Base-by-base conservation (phyloP, 768 basidiomycete species). In the Postia placenta region DNA sequence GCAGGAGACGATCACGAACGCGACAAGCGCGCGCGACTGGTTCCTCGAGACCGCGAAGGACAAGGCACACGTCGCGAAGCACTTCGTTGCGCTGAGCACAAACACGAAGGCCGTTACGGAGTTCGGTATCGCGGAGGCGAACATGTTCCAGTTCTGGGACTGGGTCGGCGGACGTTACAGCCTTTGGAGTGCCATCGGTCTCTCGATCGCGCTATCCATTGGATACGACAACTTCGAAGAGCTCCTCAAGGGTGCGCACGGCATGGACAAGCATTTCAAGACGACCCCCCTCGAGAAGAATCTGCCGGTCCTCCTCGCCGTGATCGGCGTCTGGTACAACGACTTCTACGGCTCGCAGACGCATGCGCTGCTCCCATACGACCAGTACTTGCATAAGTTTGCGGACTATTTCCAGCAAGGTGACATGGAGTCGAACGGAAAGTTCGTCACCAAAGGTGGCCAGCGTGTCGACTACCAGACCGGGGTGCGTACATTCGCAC, bases 101-200 rank as follows among this genome's bases (percentile, higher is more conserved):
- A 99, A 99, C 69, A 92, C 92, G 45, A 79, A 84, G 63, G 92
- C 89, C 11, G 96, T 98, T 48, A 88, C 90, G 15, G 81, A 76
- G 2, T 99, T 99, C 62, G 96, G 96, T 36, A 99, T 99, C 62
- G 75, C 85, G 40, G 67, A 83, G 52, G 77, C 78, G 57, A 97
- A 97, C 73, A 99, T 99, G 94, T 99, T 99, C 81, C 84, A 87
- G 64, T 98, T 99, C 81, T 99, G 95, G 95, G 96, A 98, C 69
- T 99, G 96, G 96, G 96, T 99, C 55, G 96, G 96, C 54, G 96
- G 96, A 23, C 82, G 95, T 54, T 99, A 99, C 79, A 92, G 88
- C 59, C 76, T 99, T 56, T 98, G 96, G 95, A 93, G 91, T 53
- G 95, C 96, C 25, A 97, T 99, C 58, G 96, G 96, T 51, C 76